A percentile compares a stretch with the other conserved stretches of the same genome.
Evolutionary conservation across 306 rosid species (phyloP).

Genomic region (Vigna reflexopilosa): DNA sequence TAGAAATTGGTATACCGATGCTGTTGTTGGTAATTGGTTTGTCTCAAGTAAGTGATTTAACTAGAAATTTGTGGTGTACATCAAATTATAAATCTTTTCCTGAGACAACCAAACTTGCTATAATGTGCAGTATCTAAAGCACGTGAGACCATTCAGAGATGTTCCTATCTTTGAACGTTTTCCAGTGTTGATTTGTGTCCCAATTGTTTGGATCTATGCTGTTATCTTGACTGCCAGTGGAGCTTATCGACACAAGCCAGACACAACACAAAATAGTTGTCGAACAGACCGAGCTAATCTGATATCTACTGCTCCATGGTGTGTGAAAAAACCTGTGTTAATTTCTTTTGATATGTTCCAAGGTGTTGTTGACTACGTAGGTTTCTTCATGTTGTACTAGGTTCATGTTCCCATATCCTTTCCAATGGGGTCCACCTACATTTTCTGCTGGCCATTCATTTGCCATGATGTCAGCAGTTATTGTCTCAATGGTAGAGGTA

Average conservation of each 20-base stretch:
- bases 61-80: background rate
- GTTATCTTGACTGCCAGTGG: constrained; percentile 90
- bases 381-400: constrained; percentile 50
- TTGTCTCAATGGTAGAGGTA: constrained; percentile 99
- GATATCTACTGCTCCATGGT: constrained; percentile 95
- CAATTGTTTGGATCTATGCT: constrained; percentile 90
- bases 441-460: constrained; percentile 98
- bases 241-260: constrained; percentile 69
- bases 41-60: constrained; percentile 78
- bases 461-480: constrained; percentile 94
- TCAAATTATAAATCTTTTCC: constrained; percentile 28
- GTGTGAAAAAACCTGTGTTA: constrained; percentile 28
- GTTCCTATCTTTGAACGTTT: constrained; percentile 90
- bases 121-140: constrained; percentile 88
- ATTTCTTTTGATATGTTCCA: constrained; percentile 22
- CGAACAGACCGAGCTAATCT: constrained; percentile 87
- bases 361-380: constrained; percentile 29
- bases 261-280: constrained; percentile 71
- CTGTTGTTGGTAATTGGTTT: constrained; percentile 80
- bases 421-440: constrained; percentile 99
- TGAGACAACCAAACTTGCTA: constrained; percentile 20
- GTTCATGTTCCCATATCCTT: constrained; percentile 96
- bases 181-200: constrained; percentile 82
- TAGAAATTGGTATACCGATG: constrained; percentile 94
- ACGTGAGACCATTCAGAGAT: constrained; percentile 84